Conservation (phyloP, 2,329 filamentous ascomycete genomes). For the Aspergillus proliferans region DNA sequence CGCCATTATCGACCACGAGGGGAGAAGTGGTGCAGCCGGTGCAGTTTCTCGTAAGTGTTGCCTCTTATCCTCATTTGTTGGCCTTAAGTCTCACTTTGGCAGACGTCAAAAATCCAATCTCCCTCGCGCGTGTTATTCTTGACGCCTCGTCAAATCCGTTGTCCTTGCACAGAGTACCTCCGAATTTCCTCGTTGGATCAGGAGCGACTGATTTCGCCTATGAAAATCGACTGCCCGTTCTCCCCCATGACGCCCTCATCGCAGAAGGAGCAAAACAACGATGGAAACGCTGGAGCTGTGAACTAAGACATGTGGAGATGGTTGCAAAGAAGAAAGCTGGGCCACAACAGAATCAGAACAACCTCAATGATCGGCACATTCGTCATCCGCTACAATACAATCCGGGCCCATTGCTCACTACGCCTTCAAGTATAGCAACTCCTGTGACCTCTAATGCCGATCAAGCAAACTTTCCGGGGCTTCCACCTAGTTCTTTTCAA, state of each 20-base stretch:
- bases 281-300: conserved; percentile 68
- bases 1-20: conserved; percentile 82
- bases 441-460: background rate
- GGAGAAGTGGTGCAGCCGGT: conserved; percentile 87
- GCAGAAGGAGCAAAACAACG: conserved; percentile 73
- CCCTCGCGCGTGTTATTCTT: conserved; percentile 74
- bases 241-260: conserved; percentile 71
- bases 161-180: conserved; percentile 82
- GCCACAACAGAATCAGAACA: conserved; percentile 18
- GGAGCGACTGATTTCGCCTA: conserved; percentile 83
- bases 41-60: conserved; percentile 72
- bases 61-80: background rate
- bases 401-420: conserved; percentile 17
- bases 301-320: conserved; percentile 59
- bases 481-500: background rate
- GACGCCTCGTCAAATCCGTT: conserved; percentile 69
- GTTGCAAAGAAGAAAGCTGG: conserved; percentile 30
- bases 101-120: conserved; percentile 80
- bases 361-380: conserved; percentile 12
- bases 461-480: background rate
- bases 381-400: conserved; percentile 17
- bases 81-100: conserved; percentile 4
- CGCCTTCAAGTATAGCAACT: conserved; percentile 9
- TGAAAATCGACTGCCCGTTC: conserved; percentile 65
- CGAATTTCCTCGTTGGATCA: conserved; percentile 80